Evolutionary conservation across 129 eudicot species (phyloP).

Genomic region (Saposhnikovia divaricata): DNA sequence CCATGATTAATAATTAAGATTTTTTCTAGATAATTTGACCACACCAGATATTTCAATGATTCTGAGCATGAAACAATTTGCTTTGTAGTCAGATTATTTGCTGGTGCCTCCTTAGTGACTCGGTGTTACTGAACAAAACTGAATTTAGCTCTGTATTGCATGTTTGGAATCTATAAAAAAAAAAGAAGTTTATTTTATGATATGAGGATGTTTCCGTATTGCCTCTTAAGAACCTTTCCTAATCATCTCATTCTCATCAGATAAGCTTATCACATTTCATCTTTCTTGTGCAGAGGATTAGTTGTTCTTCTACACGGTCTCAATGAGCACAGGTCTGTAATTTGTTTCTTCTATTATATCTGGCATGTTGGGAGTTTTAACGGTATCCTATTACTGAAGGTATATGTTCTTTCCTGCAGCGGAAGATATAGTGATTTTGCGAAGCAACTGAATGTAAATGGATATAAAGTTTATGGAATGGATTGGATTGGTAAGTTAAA

Average conservation of each 20-base stretch:
- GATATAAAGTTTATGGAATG: conserved; percentile 86
- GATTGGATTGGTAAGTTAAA: conserved; percentile 92
- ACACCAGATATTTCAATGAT: background rate
- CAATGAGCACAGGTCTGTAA: conserved; percentile 73
- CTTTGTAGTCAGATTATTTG: background rate
- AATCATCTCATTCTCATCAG: background rate
- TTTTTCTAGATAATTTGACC: no score
- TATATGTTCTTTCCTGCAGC: conserved; percentile 27
- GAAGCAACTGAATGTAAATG: conserved; percentile 69
- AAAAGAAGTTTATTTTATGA: background rate
- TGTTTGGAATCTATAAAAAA: background rate
- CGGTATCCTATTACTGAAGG: background rate
- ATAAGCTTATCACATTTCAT: conserved; percentile 12
- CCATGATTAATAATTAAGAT: no score
- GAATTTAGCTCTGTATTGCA: background rate
- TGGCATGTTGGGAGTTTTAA: background rate
- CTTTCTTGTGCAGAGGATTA: conserved; percentile 51
- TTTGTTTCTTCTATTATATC: background rate
- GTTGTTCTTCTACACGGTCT: conserved; percentile 82
- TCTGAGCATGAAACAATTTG: background rate
- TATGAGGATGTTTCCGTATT: background rate
- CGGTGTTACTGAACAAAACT: background rate
- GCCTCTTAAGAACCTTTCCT: background rate
- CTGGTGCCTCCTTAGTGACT: background rate
- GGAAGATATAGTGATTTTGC: conserved; percentile 81